Conservation (phyloP, 768 basidiomycete species). For the Termitomyces sp. region DNA sequence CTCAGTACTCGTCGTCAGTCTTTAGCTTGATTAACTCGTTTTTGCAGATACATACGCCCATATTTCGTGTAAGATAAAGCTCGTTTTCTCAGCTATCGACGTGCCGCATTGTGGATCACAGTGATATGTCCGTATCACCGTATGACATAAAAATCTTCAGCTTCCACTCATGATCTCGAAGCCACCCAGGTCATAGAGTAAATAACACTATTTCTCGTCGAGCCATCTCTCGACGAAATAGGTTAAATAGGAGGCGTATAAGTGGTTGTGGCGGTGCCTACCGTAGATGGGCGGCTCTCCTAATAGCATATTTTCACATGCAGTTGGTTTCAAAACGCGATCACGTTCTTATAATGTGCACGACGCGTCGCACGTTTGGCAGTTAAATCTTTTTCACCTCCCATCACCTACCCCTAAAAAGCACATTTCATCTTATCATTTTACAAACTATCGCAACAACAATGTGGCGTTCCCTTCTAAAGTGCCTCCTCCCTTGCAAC, state of each 20-base stretch:
- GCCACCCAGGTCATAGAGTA: neutral
- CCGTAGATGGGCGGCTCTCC: neutral
- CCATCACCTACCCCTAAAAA: neutral
- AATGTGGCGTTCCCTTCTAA: neutral
- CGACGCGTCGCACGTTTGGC: neutral
- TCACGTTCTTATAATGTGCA: neutral
- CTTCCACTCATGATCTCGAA: neutral
- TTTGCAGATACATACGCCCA: no score
- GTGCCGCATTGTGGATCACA: no score
- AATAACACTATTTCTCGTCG: neutral
- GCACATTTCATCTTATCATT: neutral
- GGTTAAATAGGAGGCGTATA: neutral
- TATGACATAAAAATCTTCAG: neutral
- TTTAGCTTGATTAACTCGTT: no score
- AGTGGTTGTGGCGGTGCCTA: neutral
- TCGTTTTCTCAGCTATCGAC: no score
- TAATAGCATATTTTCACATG: neutral
- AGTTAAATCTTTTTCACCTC: neutral
- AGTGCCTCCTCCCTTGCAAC: neutral
- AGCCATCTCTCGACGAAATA: neutral
- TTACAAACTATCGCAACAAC: neutral
- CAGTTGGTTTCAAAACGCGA: neutral
- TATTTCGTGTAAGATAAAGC: no score
- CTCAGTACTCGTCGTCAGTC: no score
- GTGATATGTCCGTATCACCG: no score